phyloP scores from a whole-genome alignment of 2,329 filamentous ascomycete genomes.

The Aspergillus sergii region DNA sequence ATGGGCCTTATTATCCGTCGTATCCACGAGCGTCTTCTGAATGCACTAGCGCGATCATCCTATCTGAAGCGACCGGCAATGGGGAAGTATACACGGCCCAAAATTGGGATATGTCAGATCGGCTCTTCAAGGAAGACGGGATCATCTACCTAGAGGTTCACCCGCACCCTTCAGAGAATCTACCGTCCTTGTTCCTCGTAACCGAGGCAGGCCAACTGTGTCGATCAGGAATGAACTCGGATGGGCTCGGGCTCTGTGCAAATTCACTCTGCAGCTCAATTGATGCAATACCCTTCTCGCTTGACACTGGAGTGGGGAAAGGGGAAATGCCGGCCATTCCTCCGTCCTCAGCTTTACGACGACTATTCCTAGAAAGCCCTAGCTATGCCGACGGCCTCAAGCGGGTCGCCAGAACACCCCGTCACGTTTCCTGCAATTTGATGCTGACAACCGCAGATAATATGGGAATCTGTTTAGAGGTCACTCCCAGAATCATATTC shows the following conservation, averaged over 20 bases:
- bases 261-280: neutral
- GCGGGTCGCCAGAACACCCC: neutral
- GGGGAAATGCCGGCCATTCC: neutral
- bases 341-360: neutral
- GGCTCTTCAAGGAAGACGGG: neutral
- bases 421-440: neutral
- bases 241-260: neutral
- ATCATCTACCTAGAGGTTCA: neutral
- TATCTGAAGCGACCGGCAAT: neutral
- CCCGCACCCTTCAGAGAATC: neutral
- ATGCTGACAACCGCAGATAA: neutral
- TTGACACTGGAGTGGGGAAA: neutral
- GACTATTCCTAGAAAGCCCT: neutral
- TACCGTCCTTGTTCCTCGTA: neutral
- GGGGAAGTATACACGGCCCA: neutral
- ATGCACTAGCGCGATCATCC: neutral
- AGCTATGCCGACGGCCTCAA: neutral
- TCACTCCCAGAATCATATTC: neutral
- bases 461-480: neutral
- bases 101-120: constrained; percentile 1
- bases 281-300: neutral
- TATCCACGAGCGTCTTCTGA: neutral
- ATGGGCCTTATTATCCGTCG: neutral
- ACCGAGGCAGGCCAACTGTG: neutral
- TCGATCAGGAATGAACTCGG: neutral